phyloP scores from a whole-genome alignment of 139 green algal genomes.

The Coccomyxa sp. region DNA sequence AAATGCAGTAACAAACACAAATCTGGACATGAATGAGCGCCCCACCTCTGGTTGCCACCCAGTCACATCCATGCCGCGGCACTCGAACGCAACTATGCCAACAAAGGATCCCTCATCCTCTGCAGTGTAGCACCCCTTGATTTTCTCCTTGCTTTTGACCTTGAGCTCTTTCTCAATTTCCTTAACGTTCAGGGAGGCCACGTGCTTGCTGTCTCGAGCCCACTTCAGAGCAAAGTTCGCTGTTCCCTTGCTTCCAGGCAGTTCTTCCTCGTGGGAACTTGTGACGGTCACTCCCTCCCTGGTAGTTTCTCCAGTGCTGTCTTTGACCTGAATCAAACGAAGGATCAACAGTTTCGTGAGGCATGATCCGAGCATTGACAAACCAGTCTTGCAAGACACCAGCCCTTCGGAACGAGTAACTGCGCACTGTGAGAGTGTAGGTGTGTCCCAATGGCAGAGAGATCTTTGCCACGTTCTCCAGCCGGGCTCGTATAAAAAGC shows the following conservation, averaged over 20 bases:
- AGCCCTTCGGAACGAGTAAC: background rate
- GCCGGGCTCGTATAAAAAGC: conserved; percentile 52
- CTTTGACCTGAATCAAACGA: conserved; percentile 43
- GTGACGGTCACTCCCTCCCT: conserved; percentile 49
- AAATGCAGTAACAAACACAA: background rate
- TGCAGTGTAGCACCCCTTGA: conserved; percentile 40
- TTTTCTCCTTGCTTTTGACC: background rate
- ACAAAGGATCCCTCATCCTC: conserved; percentile 63
- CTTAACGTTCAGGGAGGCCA: conserved; percentile 52
- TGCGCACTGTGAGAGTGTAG: conserved; percentile 51
- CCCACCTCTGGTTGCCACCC: conserved; percentile 47
- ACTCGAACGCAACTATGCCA: conserved; percentile 76
- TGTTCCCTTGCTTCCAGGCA: conserved; percentile 56
- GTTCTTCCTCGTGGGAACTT: conserved; percentile 41
- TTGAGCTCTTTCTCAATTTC: conserved; percentile 45
- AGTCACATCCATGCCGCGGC: conserved; percentile 67
- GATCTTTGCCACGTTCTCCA: conserved; percentile 61
- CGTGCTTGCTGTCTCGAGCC: conserved; percentile 30
- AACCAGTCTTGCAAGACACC: no score
- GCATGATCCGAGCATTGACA: no score
- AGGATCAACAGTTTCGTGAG: no score
- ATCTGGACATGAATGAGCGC: background rate
- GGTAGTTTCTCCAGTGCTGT: conserved; percentile 50
- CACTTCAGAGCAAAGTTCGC: conserved; percentile 73
- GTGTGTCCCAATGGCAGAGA: conserved; percentile 27